Conservation (phyloP, 2,329 filamentous ascomycete species). For the Hymenotorrendiella dingleyae region DNA sequence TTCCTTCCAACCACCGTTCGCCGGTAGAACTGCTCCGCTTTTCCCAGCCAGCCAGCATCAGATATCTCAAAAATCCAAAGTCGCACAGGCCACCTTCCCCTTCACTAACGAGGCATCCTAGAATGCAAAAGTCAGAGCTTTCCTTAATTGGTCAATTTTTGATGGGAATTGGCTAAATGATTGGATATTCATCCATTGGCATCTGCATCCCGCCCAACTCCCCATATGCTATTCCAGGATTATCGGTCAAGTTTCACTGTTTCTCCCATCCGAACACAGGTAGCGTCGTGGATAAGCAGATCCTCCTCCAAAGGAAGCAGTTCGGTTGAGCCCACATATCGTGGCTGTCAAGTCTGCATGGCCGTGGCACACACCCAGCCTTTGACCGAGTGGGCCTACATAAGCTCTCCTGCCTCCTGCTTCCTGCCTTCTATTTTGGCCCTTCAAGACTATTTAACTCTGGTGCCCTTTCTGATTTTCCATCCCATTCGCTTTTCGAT, state of each 20-base stretch:
- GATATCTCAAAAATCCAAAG: not conserved
- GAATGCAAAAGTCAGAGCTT: too few relatives aligned
- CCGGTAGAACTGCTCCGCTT: conserved; percentile 2
- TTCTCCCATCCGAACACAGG: not conserved
- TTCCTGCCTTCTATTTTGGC: not conserved
- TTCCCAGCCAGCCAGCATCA: not conserved
- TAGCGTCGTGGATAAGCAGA: not conserved
- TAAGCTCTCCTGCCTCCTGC: conserved; percentile 9
- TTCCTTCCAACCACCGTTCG: conserved; percentile 6
- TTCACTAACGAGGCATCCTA: not conserved
- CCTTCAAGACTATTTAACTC: conserved; percentile 1
- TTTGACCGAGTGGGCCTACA: conserved; percentile 1
- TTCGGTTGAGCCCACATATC: not conserved
- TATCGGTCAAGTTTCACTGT: not conserved
- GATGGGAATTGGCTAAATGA: not conserved
- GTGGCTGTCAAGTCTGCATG: not conserved
- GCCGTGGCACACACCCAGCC: too few relatives aligned
- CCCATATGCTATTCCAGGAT: not conserved
- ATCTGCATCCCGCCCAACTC: not conserved
- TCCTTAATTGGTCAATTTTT: not conserved
- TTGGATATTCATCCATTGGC: not conserved
- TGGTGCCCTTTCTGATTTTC: not conserved
- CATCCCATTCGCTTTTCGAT: conserved; percentile 7
- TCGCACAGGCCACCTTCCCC: not conserved
- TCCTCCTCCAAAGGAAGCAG: not conserved